phyloP scores from a whole-genome alignment of 345 rosid species.

The Eucalyptus polybractea region DNA sequence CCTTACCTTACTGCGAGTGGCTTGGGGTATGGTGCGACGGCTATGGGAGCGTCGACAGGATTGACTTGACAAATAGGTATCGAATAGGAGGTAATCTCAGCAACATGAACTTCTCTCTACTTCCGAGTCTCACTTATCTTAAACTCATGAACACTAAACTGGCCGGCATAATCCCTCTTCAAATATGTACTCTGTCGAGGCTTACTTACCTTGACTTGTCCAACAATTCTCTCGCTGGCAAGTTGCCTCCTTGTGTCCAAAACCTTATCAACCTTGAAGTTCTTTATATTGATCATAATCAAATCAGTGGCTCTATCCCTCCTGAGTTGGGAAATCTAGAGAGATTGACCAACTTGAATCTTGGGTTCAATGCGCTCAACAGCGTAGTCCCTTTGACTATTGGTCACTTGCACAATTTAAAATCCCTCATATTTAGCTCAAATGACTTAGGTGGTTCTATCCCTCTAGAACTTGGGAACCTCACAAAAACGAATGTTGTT shows the following conservation, averaged over 20 bases:
- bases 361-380: not conserved
- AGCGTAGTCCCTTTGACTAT: not conserved
- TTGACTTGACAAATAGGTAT: rapidly evolving
- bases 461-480: not conserved
- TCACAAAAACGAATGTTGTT: rapidly evolving
- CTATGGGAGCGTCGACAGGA: rapidly evolving
- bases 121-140: not conserved
- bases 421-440: rapidly evolving
- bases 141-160: not conserved
- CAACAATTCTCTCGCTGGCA: not conserved
- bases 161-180: not conserved
- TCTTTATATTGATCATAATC: not conserved
- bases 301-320: not conserved
- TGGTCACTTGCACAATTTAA: not conserved
- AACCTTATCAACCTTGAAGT: not conserved
- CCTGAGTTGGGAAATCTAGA: not conserved
- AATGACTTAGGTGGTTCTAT: not conserved
- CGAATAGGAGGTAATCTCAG: not conserved
- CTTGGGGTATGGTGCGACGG: not conserved
- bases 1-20: not conserved
- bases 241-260: not conserved
- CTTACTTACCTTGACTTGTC: not conserved
- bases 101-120: constrained; percentile 3
- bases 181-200: not conserved
- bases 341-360: not conserved